Percentiles rank a stretch among this genome's conserved stretches.
Evolutionary conservation across 2,329 filamentous ascomycete genomes (phyloP).

Genomic region (Arthrobotrys sinensis): DNA sequence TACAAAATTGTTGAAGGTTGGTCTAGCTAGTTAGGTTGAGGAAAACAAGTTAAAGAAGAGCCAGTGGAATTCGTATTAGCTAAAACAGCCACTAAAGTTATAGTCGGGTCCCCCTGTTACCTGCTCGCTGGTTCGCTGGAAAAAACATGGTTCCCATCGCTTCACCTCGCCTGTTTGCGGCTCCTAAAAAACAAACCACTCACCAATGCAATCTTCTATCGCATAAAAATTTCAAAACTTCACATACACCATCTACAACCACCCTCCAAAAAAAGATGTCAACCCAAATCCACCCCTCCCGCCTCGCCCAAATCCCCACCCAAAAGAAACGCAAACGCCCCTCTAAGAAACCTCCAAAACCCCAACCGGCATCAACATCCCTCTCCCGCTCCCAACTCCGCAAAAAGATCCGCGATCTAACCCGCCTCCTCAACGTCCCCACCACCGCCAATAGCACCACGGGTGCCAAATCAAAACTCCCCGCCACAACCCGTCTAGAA

Average conservation of each 20-base stretch:
- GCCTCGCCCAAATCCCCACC: slow-evolving; percentile 43
- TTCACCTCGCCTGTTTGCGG: slow-evolving; percentile 41
- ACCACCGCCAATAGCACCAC: slow-evolving; percentile 65
- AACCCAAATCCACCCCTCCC: slow-evolving; percentile 47
- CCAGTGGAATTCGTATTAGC: neutral
- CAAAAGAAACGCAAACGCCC: slow-evolving; percentile 15
- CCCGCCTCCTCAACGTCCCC: slow-evolving; percentile 76
- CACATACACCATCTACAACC: slow-evolving; percentile 2
- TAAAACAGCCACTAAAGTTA: neutral
- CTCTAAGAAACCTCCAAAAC: slow-evolving; percentile 41
- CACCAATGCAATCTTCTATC: neutral
- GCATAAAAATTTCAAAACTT: slow-evolving; percentile 22
- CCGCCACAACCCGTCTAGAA: slow-evolving; percentile 78
- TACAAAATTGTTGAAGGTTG: no score
- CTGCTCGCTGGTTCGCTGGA: slow-evolving; percentile 19
- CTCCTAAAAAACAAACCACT: slow-evolving; percentile 16
- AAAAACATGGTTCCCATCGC: slow-evolving; percentile 6
- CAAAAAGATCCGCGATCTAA: slow-evolving; percentile 79
- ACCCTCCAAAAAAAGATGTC: slow-evolving; percentile 32
- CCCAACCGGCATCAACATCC: slow-evolving; percentile 63
- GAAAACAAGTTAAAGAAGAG: neutral
- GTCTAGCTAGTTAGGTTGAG: no score
- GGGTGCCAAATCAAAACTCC: slow-evolving; percentile 70
- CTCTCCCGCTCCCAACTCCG: slow-evolving; percentile 75
- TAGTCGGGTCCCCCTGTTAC: neutral